Conservation (phyloP, 306 rosid genomes). For the Cicer cuneatum region DNA sequence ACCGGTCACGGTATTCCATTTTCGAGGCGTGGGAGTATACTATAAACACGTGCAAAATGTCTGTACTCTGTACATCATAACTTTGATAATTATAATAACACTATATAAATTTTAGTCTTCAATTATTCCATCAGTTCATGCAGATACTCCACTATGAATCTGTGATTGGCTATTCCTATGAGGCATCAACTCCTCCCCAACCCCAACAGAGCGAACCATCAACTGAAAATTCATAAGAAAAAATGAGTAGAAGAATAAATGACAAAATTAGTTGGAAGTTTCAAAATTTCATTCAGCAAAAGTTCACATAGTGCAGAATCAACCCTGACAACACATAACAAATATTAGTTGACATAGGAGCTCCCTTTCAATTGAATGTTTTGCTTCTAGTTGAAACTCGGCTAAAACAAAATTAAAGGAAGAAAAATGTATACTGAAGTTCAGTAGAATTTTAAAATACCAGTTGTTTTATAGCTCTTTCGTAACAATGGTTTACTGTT, state of each 20-base stretch:
- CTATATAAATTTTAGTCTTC: conserved; percentile 30
- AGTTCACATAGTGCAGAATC: not conserved
- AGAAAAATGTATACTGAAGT: not conserved
- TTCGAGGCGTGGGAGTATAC: too few relatives aligned
- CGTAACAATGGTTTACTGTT: not conserved
- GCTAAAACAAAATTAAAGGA: not conserved
- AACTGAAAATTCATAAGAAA: conserved; percentile 45
- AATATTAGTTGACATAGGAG: not conserved
- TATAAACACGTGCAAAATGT: not conserved
- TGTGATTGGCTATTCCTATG: conserved; percentile 41
- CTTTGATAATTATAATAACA: conserved; percentile 1
- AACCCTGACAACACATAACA: not conserved
- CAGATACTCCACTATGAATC: conserved; percentile 16
- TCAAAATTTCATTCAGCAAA: conserved; percentile 16
- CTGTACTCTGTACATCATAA: conserved; percentile 15
- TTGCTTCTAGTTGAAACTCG: conserved; percentile 29
- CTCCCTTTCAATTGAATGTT: conserved; percentile 17
- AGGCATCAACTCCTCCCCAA: conserved; percentile 63
- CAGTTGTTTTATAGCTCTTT: conserved; percentile 9
- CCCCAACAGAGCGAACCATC: conserved; percentile 46
- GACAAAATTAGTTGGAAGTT: conserved; percentile 16
- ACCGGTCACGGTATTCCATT: too few relatives aligned
- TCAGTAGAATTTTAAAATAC: not conserved
- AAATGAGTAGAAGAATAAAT: not conserved
- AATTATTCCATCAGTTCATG: not conserved